Percentiles rank a stretch among this genome's conserved stretches.
Conservation (phyloP, 768 basidiomycete species). For the Boletus tylopilopsis region DNA sequence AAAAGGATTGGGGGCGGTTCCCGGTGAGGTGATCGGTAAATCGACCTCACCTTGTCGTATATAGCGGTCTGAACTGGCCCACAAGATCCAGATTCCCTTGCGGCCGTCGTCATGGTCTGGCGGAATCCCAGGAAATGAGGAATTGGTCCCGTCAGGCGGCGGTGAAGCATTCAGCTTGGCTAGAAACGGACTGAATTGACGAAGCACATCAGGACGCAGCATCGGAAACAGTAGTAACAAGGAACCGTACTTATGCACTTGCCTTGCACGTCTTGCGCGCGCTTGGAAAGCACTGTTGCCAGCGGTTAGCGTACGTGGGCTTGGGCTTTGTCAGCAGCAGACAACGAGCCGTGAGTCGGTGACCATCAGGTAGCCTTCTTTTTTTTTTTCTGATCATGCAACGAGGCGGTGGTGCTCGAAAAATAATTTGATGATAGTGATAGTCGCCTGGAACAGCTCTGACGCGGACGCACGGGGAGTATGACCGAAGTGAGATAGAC, state of each 20-base stretch:
- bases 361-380: slow-evolving; percentile 9
- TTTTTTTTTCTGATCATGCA: slow-evolving; percentile 1
- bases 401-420: slow-evolving; percentile 15
- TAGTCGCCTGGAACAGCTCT: slow-evolving; percentile 4
- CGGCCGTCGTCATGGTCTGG: slow-evolving; percentile 28
- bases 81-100: slow-evolving; percentile 23
- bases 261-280: slow-evolving; percentile 4
- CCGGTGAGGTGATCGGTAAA: slow-evolving; percentile 22
- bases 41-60: slow-evolving; percentile 46
- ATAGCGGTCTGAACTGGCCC: slow-evolving; percentile 62
- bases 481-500: neutral
- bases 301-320: neutral
- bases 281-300: neutral
- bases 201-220: slow-evolving; percentile 23
- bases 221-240: slow-evolving; percentile 9
- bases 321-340: slow-evolving; percentile 19
- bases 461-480: slow-evolving; percentile 1
- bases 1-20: slow-evolving; percentile 19
- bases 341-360: too few species aligned
- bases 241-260: slow-evolving; percentile 6
- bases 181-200: slow-evolving; percentile 8
- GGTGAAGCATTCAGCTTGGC: slow-evolving; percentile 29
- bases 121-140: slow-evolving; percentile 16
- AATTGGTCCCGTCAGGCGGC: slow-evolving; percentile 18
- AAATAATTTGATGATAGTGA: neutral